These are phyloP conservation scores for Adansonia madagascariensis DNA, from an alignment of 441 rosid species.

Conservation along the genomic window DNA sequence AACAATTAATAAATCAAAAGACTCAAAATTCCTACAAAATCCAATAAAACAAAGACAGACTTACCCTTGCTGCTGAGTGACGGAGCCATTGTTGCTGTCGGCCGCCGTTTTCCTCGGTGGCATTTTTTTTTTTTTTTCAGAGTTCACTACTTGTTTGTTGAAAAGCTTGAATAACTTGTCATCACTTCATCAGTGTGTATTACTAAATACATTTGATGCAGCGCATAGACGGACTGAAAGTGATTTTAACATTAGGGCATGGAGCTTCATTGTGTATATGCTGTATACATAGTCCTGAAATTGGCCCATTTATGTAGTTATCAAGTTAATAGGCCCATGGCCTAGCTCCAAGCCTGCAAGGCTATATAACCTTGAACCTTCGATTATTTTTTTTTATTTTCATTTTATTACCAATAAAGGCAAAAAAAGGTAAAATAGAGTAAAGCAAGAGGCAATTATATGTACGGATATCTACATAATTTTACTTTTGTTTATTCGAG, in stretches of 20 bases:
- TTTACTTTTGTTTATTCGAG: neutral
- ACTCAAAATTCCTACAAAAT: neutral
- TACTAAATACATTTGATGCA: neutral
- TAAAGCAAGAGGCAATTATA: neutral
- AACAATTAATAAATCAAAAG: neutral
- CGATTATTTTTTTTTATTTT: neutral
- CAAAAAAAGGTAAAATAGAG: neutral
- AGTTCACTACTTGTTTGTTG: slow-evolving; percentile 11
- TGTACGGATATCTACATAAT: neutral
- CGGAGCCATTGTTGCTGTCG: slow-evolving; percentile 24
- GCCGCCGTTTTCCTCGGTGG: slow-evolving; percentile 30
- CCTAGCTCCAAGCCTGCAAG: neutral
- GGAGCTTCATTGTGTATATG: neutral
- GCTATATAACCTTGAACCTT: neutral
- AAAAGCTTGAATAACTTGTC: neutral
- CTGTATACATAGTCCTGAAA: neutral
- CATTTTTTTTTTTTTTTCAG: neutral
- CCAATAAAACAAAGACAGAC: neutral
- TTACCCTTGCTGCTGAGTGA: slow-evolving; percentile 39
- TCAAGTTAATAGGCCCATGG: neutral
- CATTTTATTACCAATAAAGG: neutral
- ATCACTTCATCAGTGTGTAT: no score
- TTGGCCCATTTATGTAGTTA: neutral
- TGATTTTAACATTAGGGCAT: neutral
- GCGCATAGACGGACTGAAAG: neutral